These are phyloP conservation scores for Alnus glutinosa DNA, from an alignment of 306 rosid species.

Conservation along the genomic window DNA sequence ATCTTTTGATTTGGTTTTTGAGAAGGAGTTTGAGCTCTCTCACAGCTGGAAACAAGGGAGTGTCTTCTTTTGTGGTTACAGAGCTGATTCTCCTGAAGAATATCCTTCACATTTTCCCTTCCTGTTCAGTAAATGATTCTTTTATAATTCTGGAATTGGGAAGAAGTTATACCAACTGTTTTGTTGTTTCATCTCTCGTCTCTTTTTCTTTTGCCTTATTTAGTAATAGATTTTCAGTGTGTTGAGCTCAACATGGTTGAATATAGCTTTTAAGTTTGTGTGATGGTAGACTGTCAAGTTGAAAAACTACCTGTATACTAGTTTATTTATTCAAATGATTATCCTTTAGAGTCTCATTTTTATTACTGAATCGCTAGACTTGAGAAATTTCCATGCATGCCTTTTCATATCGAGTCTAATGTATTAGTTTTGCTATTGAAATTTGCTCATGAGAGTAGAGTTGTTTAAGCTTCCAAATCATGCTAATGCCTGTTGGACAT, in stretches of 20 bases:
- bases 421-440: too few relatives aligned
- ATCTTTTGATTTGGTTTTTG: conserved; percentile 69
- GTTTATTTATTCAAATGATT: too few relatives aligned
- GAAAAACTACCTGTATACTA: not conserved
- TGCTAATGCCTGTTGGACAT: not conserved
- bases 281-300: not conserved
- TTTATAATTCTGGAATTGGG: not conserved
- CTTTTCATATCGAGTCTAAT: not conserved
- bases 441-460: too few relatives aligned
- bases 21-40: conserved; percentile 81
- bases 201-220: not conserved
- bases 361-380: too few relatives aligned
- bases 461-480: not conserved
- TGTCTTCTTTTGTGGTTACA: conserved; percentile 72
- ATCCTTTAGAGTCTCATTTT: not conserved
- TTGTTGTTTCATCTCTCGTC: not conserved
- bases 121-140: not conserved
- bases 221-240: not conserved
- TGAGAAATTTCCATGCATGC: not conserved
- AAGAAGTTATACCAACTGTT: not conserved
- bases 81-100: conserved; percentile 34
- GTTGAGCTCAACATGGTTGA: not conserved
- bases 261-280: not conserved
- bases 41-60: conserved; percentile 71
- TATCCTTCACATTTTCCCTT: conserved; percentile 52